Percentiles rank a stretch among this genome's conserved stretches.
phyloP scores from a whole-genome alignment of 805 yeast species.

The Starmera amethionina region DNA sequence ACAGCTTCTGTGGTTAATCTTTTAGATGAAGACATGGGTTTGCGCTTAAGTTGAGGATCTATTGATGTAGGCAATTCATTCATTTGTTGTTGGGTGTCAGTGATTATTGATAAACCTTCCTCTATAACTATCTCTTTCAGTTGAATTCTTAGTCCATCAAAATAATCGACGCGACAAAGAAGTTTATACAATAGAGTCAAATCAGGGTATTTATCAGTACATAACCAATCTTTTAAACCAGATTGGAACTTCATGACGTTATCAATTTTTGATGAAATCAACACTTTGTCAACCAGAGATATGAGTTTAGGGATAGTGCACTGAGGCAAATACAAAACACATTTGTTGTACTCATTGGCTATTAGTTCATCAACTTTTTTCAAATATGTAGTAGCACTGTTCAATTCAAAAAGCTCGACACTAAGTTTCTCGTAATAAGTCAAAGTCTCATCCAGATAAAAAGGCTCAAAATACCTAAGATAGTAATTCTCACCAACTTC shows the following conservation, averaged over 20 bases:
- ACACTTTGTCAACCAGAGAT: constrained; percentile 45
- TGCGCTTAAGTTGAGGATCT: constrained; percentile 1
- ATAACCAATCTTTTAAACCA: constrained; percentile 52
- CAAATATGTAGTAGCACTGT: constrained; percentile 47
- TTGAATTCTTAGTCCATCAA: constrained; percentile 37
- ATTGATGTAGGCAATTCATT: constrained; percentile 14
- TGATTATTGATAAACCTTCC: constrained; percentile 28
- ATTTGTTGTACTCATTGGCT: constrained; percentile 51
- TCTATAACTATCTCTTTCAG: constrained; percentile 34
- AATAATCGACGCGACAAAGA: constrained; percentile 44
- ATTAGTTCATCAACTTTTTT: constrained; percentile 41
- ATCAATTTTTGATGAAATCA: constrained; percentile 49
- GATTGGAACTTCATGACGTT: constrained; percentile 39
- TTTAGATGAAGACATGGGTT: constrained; percentile 10
- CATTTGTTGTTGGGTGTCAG: constrained; percentile 5
- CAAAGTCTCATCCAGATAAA: constrained; percentile 43
- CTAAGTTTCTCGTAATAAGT: constrained; percentile 43
- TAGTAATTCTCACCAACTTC: constrained; percentile 54
- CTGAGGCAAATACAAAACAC: constrained; percentile 42
- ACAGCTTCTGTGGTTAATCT: constrained; percentile 39
- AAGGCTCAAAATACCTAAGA: constrained; percentile 55
- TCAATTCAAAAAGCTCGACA: constrained; percentile 29
- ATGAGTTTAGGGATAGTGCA: constrained; percentile 44
- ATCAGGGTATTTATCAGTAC: constrained; percentile 32
- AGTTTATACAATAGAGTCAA: constrained; percentile 40